Evolutionary conservation across 2,329 filamentous ascomycete species (phyloP).

Genomic region (Epichloe sylvatica): DNA sequence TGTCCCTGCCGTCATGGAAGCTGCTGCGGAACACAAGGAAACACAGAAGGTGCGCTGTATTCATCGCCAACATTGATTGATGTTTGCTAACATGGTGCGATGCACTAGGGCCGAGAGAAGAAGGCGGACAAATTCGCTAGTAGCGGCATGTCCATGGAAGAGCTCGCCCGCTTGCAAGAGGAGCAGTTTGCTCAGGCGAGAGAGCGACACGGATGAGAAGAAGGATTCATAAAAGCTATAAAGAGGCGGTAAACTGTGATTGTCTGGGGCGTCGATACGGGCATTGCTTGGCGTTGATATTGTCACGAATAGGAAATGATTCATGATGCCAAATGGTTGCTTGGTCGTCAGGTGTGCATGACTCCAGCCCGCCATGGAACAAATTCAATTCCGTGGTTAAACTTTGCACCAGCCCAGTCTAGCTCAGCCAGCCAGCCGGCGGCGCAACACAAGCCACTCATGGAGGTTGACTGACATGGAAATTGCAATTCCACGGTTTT

Average conservation of each 20-base stretch:
- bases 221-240: not conserved
- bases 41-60: constrained; percentile 58
- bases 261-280: constrained; percentile 12
- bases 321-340: not conserved
- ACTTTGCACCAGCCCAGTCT: too few relatives aligned
- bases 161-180: constrained; percentile 77
- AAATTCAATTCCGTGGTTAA: too few relatives aligned
- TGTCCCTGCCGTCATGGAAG: constrained; percentile 71
- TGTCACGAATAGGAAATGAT: not conserved
- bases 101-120: constrained; percentile 70
- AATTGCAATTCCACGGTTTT: too few relatives aligned
- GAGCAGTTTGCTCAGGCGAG: constrained; percentile 73
- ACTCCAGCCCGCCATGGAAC: not conserved
- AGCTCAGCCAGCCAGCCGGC: too few relatives aligned
- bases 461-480: too few relatives aligned
- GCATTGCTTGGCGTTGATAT: constrained; percentile 23
- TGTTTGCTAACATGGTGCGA: constrained; percentile 19
- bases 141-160: constrained; percentile 81
- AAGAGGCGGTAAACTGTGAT: constrained; percentile 1
- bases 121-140: constrained; percentile 95
- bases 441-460: too few relatives aligned
- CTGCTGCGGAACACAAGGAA: constrained; percentile 84
- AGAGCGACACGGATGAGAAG: constrained; percentile 18
- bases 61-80: constrained; percentile 27
- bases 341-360: not conserved